phyloP scores from a whole-genome alignment of 495 filamentous ascomycete genomes.

The Terfezia boudieri region DNA sequence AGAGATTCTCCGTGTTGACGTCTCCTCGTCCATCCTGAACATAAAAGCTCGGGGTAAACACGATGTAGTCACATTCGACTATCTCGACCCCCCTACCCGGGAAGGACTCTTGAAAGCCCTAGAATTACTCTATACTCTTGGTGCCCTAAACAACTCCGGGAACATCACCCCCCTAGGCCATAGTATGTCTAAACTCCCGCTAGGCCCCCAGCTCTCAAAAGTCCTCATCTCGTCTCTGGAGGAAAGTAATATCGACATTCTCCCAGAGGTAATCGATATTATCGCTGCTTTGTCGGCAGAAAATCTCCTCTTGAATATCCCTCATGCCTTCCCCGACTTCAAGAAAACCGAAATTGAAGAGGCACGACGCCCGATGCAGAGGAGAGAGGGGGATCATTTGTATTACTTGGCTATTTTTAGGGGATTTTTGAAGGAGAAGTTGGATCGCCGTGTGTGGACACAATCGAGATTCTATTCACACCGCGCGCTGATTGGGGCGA shows the following conservation, averaged over 20 bases:
- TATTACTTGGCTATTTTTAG: slow-evolving; percentile 70
- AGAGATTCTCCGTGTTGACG: slow-evolving; percentile 77
- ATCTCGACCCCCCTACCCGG: slow-evolving; percentile 58
- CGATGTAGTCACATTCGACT: slow-evolving; percentile 62
- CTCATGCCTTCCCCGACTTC: slow-evolving; percentile 46
- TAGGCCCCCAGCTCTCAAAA: slow-evolving; percentile 59
- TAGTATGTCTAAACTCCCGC: slow-evolving; percentile 60
- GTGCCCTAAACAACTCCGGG: slow-evolving; percentile 50
- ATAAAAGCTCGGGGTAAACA: slow-evolving; percentile 84
- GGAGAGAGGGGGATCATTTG: slow-evolving; percentile 73
- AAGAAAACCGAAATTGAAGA: slow-evolving; percentile 52
- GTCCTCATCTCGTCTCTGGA: slow-evolving; percentile 63
- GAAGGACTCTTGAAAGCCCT: slow-evolving; percentile 68
- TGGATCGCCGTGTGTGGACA: slow-evolving; percentile 57
- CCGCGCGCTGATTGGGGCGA: slow-evolving; percentile 51
- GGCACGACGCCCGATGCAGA: slow-evolving; percentile 46
- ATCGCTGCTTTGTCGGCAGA: slow-evolving; percentile 74
- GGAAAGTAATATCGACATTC: slow-evolving; percentile 36
- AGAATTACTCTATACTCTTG: slow-evolving; percentile 52
- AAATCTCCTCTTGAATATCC: slow-evolving; percentile 53
- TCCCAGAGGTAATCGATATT: slow-evolving; percentile 75
- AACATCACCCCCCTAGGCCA: slow-evolving; percentile 49
- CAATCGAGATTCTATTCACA: slow-evolving; percentile 53
- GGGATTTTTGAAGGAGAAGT: slow-evolving; percentile 32
- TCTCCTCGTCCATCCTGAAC: slow-evolving; percentile 63